Conservation (phyloP, 257 asterid species). For the Mentha longifolia region DNA sequence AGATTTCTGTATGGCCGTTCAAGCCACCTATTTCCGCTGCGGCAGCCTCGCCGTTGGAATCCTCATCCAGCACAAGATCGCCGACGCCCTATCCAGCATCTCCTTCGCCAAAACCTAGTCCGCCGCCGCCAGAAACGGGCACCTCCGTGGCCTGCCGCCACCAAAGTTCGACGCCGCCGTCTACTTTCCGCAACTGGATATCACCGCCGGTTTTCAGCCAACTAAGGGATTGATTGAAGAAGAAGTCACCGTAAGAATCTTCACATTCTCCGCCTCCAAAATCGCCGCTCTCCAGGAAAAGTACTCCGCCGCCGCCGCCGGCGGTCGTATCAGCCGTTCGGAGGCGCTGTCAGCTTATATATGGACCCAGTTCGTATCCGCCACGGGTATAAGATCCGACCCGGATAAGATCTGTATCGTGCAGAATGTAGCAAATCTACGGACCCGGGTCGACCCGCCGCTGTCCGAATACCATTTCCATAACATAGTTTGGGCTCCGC, state of each 20-base stretch:
- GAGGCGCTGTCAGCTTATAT: constrained; percentile 50
- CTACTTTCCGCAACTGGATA: constrained; percentile 47
- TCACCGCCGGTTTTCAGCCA: constrained; percentile 18
- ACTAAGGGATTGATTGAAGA: constrained; percentile 28
- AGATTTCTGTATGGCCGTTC: constrained; percentile 37
- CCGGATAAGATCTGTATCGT: constrained; percentile 32
- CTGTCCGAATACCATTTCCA: constrained; percentile 41
- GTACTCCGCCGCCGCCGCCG: constrained; percentile 26
- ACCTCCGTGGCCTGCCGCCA: not conserved
- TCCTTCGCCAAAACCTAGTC: constrained; percentile 50
- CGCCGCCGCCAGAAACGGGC: constrained; percentile 29
- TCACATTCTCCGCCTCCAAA: constrained; percentile 38
- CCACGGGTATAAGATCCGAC: constrained; percentile 26
- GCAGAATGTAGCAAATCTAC: constrained; percentile 46
- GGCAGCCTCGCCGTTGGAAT: constrained; percentile 50
- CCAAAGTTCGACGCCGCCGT: constrained; percentile 41
- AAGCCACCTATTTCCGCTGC: constrained; percentile 44
- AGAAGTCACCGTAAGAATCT: constrained; percentile 37
- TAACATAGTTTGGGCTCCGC: constrained; percentile 33
- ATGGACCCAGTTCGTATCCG: constrained; percentile 41
- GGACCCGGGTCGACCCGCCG: constrained; percentile 42
- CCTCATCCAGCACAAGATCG: constrained; percentile 45
- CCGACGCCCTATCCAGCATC: constrained; percentile 43
- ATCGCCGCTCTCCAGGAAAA: constrained; percentile 16
- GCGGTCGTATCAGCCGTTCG: constrained; percentile 34